Evolutionary conservation across 148 eudicot genomes (phyloP).

Genomic region (Linanthus parryae): DNA sequence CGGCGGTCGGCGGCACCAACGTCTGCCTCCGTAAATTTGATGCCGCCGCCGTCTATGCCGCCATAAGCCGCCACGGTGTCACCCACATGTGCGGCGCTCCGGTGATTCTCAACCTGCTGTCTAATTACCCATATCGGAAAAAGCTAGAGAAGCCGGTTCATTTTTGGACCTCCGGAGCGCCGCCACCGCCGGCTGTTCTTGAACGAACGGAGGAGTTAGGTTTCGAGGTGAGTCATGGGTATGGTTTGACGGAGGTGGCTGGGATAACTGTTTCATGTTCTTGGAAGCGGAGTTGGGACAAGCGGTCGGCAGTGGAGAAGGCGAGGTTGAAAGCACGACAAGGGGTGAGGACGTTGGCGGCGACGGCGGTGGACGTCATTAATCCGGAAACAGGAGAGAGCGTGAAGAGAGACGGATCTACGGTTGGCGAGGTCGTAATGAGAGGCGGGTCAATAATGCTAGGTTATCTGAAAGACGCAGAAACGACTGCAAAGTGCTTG

Average conservation of each 20-base stretch:
- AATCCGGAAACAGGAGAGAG: slow-evolving; percentile 2
- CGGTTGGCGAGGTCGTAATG: slow-evolving; percentile 2
- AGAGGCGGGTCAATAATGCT: slow-evolving; percentile 6
- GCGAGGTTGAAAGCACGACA: slow-evolving; percentile 11
- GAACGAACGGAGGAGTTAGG: slow-evolving; percentile 1
- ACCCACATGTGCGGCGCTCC: slow-evolving; percentile 12
- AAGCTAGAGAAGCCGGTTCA: neutral
- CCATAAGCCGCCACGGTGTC: slow-evolving; percentile 1
- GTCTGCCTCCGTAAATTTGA: slow-evolving; percentile 7
- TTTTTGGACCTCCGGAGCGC: slow-evolving; percentile 8
- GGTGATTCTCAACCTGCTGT: slow-evolving; percentile 2
- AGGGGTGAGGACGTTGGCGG: slow-evolving; percentile 4
- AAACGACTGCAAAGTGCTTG: slow-evolving; percentile 5
- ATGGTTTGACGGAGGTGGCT: slow-evolving; percentile 11
- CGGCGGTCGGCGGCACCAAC: slow-evolving; percentile 9
- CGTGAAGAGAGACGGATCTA: slow-evolving; percentile 4
- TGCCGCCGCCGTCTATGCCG: neutral
- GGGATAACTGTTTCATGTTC: slow-evolving; percentile 8
- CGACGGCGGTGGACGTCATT: slow-evolving; percentile 8
- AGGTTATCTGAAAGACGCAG: slow-evolving; percentile 6
- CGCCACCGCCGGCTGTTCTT: slow-evolving; percentile 5
- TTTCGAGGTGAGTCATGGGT: slow-evolving; percentile 5
- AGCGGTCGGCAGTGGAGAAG: neutral
- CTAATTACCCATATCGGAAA: neutral
- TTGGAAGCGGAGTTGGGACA: slow-evolving; percentile 7